Evolutionary conservation across 2,329 filamentous ascomycete species (phyloP).

Genomic region (Metarhizium album): DNA sequence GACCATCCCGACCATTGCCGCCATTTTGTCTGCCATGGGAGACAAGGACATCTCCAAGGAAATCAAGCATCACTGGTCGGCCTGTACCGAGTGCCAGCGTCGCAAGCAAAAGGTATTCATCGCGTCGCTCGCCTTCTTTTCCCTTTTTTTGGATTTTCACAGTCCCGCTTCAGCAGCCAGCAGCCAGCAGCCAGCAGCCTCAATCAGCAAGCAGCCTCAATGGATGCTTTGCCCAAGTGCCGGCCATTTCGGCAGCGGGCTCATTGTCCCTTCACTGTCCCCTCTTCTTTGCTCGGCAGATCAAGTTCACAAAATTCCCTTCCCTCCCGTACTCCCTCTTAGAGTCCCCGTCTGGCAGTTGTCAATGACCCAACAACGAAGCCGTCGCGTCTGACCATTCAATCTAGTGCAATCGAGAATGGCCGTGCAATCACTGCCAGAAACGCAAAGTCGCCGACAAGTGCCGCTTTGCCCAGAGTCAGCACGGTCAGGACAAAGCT

Average conservation of each 20-base stretch:
- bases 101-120: slow-evolving; percentile 27
- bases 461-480: slow-evolving; percentile 19
- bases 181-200: too few species aligned
- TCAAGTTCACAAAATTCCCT: too few species aligned
- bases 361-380: neutral
- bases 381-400: neutral
- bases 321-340: too few species aligned
- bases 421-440: slow-evolving; percentile 29
- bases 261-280: too few species aligned
- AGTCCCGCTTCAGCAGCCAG: too few species aligned
- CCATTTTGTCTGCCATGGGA: slow-evolving; percentile 7
- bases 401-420: slow-evolving; percentile 26
- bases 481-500: slow-evolving; percentile 13
- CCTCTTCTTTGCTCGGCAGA: too few species aligned
- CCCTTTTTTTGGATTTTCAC: too few species aligned
- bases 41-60: slow-evolving; percentile 7
- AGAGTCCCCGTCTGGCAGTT: too few species aligned
- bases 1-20: neutral
- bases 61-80: slow-evolving; percentile 16
- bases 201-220: too few species aligned
- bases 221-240: too few species aligned
- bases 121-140: too few species aligned
- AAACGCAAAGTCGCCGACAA: slow-evolving; percentile 27
- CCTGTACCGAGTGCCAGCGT: slow-evolving; percentile 32
- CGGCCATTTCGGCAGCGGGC: too few species aligned